Conservation (phyloP, 2,329 filamentous ascomycete species). For the Paradendryphiella salina region DNA sequence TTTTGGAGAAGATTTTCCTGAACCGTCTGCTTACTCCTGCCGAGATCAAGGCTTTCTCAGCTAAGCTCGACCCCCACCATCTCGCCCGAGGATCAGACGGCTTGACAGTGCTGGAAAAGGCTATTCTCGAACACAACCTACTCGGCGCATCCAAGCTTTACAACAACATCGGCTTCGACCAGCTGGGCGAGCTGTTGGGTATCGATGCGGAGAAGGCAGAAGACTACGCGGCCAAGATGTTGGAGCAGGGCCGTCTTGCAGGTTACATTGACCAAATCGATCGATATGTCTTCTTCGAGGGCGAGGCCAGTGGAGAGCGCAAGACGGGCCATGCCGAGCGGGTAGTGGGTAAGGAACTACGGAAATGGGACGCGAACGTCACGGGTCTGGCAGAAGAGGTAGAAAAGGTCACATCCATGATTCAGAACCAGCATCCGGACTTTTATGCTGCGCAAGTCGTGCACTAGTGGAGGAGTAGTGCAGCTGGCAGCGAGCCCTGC, state of each 20-base stretch:
- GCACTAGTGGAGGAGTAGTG: constrained; percentile 21
- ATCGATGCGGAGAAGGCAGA: constrained; percentile 81
- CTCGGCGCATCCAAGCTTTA: constrained; percentile 72
- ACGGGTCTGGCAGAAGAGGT: constrained; percentile 85
- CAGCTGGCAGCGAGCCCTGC: neutral
- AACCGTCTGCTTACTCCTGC: constrained; percentile 77
- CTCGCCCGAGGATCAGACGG: constrained; percentile 88
- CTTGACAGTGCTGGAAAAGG: constrained; percentile 87
- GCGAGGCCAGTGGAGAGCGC: constrained; percentile 70
- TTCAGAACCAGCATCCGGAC: constrained; percentile 77
- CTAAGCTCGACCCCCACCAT: constrained; percentile 81
- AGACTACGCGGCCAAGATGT: constrained; percentile 90
- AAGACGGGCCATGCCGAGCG: constrained; percentile 65
- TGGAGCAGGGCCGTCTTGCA: constrained; percentile 85
- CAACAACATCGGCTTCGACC: constrained; percentile 61
- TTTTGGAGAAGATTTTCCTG: constrained; percentile 97
- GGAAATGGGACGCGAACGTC: constrained; percentile 88
- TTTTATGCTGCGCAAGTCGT: constrained; percentile 53
- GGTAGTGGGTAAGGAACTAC: constrained; percentile 69
- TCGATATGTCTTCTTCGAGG: constrained; percentile 83
- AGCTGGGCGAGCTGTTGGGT: constrained; percentile 75
- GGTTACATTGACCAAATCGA: constrained; percentile 95
- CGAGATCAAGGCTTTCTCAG: constrained; percentile 86
- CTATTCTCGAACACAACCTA: constrained; percentile 94
- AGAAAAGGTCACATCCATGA: constrained; percentile 78